A percentile compares a stretch with the other conserved stretches of the same genome.
Evolutionary conservation across 345 rosid species (phyloP).

Genomic region (Brassica cretica): DNA sequence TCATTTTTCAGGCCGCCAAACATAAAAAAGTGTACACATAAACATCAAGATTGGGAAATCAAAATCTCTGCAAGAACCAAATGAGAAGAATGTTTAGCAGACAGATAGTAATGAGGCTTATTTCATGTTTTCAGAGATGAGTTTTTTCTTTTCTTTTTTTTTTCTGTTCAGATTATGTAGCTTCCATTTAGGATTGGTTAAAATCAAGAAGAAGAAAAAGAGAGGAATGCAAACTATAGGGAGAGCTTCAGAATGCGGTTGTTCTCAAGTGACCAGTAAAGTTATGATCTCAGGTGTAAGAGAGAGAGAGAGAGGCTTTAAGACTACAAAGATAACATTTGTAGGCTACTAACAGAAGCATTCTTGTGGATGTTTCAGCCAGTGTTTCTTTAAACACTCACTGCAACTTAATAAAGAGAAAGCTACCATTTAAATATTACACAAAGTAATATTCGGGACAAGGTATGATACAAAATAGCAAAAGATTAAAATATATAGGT

Average conservation of each 20-base stretch:
- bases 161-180: constrained; percentile 9
- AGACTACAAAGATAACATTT: too few species aligned
- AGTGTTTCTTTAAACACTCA: neutral
- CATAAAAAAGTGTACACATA: neutral
- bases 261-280: too few species aligned
- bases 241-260: too few species aligned
- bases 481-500: neutral
- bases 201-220: too few species aligned
- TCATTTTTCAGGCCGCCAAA: neutral
- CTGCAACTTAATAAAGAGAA: neutral
- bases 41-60: constrained; percentile 19
- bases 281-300: too few species aligned
- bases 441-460: neutral
- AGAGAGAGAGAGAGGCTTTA: too few species aligned
- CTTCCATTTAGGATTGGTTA: too few species aligned
- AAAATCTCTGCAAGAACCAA: constrained; percentile 32
- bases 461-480: neutral
- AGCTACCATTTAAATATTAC: neutral
- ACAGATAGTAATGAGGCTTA: neutral
- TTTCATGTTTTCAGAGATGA: constrained; percentile 31
- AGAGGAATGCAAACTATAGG: too few species aligned
- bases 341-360: too few species aligned
- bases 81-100: neutral
- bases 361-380: too few species aligned
- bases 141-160: neutral